Evolutionary conservation across 768 basidiomycete genomes (phyloP).

Genomic region (Gloeophyllum trabeum): DNA sequence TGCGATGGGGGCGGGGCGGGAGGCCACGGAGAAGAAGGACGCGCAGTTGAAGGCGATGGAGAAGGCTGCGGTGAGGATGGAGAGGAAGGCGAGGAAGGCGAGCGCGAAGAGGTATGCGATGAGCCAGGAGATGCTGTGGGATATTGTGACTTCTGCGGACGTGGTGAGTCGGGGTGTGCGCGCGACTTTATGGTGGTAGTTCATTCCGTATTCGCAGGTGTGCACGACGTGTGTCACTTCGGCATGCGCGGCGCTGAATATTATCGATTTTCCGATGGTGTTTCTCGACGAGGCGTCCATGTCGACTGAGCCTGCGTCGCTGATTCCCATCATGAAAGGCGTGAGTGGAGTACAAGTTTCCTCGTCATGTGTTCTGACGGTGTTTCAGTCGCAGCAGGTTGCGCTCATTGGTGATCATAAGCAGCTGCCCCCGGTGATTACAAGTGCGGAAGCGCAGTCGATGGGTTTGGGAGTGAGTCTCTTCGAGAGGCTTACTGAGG

Average conservation of each 20-base stretch:
- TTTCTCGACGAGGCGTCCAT: constrained; percentile 94
- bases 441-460: constrained; percentile 60
- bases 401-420: constrained; percentile 96
- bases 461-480: constrained; percentile 72
- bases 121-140: constrained; percentile 51
- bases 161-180: constrained; percentile 42
- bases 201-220: constrained; percentile 35
- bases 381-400: constrained; percentile 59
- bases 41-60: constrained; percentile 21
- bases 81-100: constrained; percentile 19
- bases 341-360: constrained; percentile 34
- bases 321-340: constrained; percentile 91
- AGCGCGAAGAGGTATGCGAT: constrained; percentile 39
- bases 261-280: constrained; percentile 84
- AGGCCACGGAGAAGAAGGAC: constrained; percentile 17
- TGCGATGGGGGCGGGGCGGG: constrained; percentile 14
- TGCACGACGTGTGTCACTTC: constrained; percentile 86
- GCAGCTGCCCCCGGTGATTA: constrained; percentile 84
- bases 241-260: constrained; percentile 49
- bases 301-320: constrained; percentile 88
- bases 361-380: constrained; percentile 7
- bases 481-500: constrained; percentile 83
- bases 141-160: constrained; percentile 55
- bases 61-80: constrained; percentile 12
- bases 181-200: constrained; percentile 5